Evolutionary conservation across 2,329 filamentous ascomycete species (phyloP).

Genomic region (Penicillium griseofulvum): DNA sequence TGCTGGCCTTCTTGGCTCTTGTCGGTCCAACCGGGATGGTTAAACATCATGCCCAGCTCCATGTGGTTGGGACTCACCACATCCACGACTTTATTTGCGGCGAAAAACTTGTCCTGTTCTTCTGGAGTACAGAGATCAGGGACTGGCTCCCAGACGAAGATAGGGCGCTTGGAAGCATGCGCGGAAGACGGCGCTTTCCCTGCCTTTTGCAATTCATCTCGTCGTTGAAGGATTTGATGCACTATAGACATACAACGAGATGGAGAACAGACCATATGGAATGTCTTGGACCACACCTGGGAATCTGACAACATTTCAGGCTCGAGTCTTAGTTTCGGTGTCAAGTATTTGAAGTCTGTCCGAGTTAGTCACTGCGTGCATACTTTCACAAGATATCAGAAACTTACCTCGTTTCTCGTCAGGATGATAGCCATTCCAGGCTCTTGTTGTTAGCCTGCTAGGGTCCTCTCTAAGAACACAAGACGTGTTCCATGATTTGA

Average conservation of each 20-base stretch:
- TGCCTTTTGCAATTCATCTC: conserved; percentile 37
- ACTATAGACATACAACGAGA: conserved; percentile 73
- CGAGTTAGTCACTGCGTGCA: conserved; percentile 4
- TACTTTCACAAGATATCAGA: background rate
- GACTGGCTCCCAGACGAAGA: conserved; percentile 94
- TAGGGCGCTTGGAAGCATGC: conserved; percentile 54
- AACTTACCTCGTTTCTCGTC: conserved; percentile 59
- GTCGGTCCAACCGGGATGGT: conserved; percentile 43
- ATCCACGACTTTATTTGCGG: conserved; percentile 55
- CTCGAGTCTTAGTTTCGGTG: conserved; percentile 78
- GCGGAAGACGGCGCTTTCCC: conserved; percentile 27
- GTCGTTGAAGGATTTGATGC: conserved; percentile 61
- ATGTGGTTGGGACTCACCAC: conserved; percentile 77
- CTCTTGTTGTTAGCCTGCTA: conserved; percentile 74
- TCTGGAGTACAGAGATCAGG: conserved; percentile 79
- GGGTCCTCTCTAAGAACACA: conserved; percentile 66
- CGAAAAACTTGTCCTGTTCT: conserved; percentile 53
- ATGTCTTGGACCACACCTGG: conserved; percentile 70
- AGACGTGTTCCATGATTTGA: conserved; percentile 74
- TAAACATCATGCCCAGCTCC: conserved; percentile 86
- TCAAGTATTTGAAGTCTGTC: conserved; percentile 79
- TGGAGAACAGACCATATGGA: conserved; percentile 85
- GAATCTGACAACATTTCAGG: conserved; percentile 65
- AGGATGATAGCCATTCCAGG: conserved; percentile 85
- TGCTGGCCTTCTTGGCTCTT: conserved; percentile 27